Evolutionary conservation across 2,329 filamentous ascomycete genomes (phyloP), one percentile per base, ranked within the genome.

Genomic region (Elsinoe fawcettii): DNA sequence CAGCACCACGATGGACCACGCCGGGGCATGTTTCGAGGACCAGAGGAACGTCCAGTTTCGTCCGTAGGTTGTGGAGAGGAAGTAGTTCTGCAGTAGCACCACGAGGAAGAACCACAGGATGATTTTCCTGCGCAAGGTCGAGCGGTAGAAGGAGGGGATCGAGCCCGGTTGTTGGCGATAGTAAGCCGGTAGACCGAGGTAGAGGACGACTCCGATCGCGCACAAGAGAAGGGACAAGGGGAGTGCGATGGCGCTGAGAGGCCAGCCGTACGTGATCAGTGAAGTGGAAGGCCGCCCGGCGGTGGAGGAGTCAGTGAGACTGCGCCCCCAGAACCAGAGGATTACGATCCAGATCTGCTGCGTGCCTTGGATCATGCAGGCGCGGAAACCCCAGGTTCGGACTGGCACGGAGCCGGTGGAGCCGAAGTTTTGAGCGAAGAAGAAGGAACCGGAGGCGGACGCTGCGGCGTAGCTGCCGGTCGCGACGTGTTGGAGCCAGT

Each of bases 361-460:
- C 5, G 82, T 83, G 41, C 84, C 84, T 66, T 86, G 82, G 54
- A 87, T 84, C 11, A 82, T 68, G 63, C 82, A 83, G 14, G 84
- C 84, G 58, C 84, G 78, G 70, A 82, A 84, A n/a, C 83, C 81
- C 83, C 83, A 86, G 34, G 80, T 75, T 65, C 80, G 82, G 43
- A 84, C 78, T 5, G 82, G 81, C 2, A 79, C 77, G 47, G 82
- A 82, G 41, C 69, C 67, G 9, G 66, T 65, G 51, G 64, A 66
- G 58, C 83, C 83, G 63, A 85, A 86, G 67, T 86, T 86, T 51
- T 85, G 75, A 1, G 83, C 78, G 63, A 87, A 87, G 72, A 82
- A 85, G 58, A 87, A 74, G 0, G 80, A 81, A 11, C 84, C 84
- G 39, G 79, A 81, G 7, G 81, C 77, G 5, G 83, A 84, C 5